phyloP scores from a whole-genome alignment of 2,329 filamentous ascomycete species.

The Leptographium galeiforme region DNA sequence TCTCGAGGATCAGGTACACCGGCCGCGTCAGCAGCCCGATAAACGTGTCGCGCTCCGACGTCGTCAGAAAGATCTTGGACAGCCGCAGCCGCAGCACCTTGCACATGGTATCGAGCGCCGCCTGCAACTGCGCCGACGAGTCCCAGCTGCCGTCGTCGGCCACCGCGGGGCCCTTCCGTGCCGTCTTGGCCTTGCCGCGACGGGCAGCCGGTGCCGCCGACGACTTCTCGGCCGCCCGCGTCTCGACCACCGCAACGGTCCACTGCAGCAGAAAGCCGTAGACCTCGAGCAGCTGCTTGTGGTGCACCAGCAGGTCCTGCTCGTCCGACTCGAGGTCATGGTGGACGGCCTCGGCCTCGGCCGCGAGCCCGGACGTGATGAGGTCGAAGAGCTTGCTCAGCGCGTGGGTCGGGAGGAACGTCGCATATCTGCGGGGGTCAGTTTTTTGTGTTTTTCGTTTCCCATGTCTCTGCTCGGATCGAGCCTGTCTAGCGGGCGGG shows the following conservation, averaged over 20 bases:
- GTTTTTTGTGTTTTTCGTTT: slow-evolving; percentile 17
- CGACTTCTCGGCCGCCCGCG: slow-evolving; percentile 83
- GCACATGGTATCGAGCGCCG: slow-evolving; percentile 84
- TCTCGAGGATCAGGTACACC: slow-evolving; percentile 88
- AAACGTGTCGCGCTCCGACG: slow-evolving; percentile 91
- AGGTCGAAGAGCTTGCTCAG: slow-evolving; percentile 90
- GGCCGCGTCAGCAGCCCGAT: slow-evolving; percentile 83
- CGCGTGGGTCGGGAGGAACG: slow-evolving; percentile 64
- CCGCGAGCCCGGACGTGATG: slow-evolving; percentile 70
- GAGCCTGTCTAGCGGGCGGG: background rate
- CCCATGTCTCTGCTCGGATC: background rate
- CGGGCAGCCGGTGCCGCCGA: slow-evolving; percentile 56
- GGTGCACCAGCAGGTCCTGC: slow-evolving; percentile 70
- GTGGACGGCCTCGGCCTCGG: slow-evolving; percentile 75
- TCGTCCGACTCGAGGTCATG: slow-evolving; percentile 85
- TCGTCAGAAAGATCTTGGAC: slow-evolving; percentile 86
- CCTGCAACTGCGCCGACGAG: slow-evolving; percentile 74
- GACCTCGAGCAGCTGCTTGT: slow-evolving; percentile 85
- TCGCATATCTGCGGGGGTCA: slow-evolving; percentile 55
- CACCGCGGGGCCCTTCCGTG: slow-evolving; percentile 44
- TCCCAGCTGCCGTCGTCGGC: slow-evolving; percentile 55
- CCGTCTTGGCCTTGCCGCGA: slow-evolving; percentile 58
- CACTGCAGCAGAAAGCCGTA: slow-evolving; percentile 92
- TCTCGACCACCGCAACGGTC: slow-evolving; percentile 88
- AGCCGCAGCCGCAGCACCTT: slow-evolving; percentile 90